Evolutionary conservation across 176 grass and related monocot genomes (phyloP).

Genomic region (Miscanthus lutarioriparius): DNA sequence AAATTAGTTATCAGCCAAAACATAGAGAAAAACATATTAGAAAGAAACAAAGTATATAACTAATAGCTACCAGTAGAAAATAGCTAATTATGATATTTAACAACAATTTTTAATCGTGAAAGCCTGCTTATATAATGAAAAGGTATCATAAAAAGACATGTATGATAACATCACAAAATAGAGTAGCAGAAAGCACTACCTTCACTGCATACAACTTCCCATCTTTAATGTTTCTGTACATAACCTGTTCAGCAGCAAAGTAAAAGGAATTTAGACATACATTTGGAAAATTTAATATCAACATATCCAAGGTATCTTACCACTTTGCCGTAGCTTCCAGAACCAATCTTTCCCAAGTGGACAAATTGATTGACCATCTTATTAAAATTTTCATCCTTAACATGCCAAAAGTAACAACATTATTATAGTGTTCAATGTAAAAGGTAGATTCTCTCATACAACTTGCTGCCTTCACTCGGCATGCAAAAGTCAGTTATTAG

Average conservation of each 20-base stretch:
- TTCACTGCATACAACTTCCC: constrained; percentile 85
- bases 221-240: constrained; percentile 75
- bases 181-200: constrained; percentile 42
- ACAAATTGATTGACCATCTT: constrained; percentile 93
- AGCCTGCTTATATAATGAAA: background rate
- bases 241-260: constrained; percentile 48
- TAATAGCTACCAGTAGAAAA: background rate
- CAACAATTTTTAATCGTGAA: background rate
- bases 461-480: background rate
- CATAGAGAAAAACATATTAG: background rate
- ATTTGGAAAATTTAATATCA: background rate
- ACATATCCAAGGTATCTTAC: constrained; percentile 47
- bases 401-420: constrained; percentile 1
- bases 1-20: too few relatives aligned
- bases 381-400: constrained; percentile 71
- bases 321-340: constrained; percentile 96
- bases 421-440: background rate
- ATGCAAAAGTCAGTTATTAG: background rate
- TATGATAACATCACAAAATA: background rate
- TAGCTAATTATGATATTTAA: constrained; percentile 3
- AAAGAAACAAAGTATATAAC: background rate
- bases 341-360: constrained; percentile 69
- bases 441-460: background rate
- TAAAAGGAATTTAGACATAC: constrained; percentile 6
- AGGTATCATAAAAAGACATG: background rate